Conservation (phyloP, 768 basidiomycete genomes). For the Amanita thiersii region DNA sequence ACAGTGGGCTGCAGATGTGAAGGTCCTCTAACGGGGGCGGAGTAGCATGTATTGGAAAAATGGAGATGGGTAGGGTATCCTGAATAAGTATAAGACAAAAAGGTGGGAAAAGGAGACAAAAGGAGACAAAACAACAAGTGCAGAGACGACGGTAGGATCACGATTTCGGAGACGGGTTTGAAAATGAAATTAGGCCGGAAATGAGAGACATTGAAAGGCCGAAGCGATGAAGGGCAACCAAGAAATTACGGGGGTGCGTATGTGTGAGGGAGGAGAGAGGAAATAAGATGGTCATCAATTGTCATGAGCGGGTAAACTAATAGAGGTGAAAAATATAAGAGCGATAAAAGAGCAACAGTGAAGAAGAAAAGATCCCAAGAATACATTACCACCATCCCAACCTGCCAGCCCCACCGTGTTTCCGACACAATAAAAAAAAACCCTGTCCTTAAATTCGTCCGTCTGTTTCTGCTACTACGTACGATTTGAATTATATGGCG, state of each 20-base stretch:
- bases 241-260: slow-evolving; percentile 6
- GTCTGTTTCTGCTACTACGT: slow-evolving; percentile 1
- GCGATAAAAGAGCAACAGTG: slow-evolving; percentile 9
- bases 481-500: not conserved
- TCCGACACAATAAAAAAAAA: too few species aligned
- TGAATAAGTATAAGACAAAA: slow-evolving; percentile 18
- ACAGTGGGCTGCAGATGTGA: too few species aligned
- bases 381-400: slow-evolving; percentile 8
- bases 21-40: not conserved
- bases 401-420: not conserved
- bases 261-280: too few species aligned
- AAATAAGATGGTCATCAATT: slow-evolving; percentile 7
- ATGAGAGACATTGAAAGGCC: not conserved
- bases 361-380: slow-evolving; percentile 6
- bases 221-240: not conserved
- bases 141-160: slow-evolving; percentile 4
- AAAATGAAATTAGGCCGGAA: too few species aligned
- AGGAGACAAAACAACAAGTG: slow-evolving; percentile 15
- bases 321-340: slow-evolving; percentile 3
- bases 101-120: slow-evolving; percentile 12
- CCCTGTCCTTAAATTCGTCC: not conserved
- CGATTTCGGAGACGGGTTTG: not conserved
- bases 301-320: slow-evolving; percentile 2
- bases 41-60: slow-evolving; percentile 9
- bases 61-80: slow-evolving; percentile 20